Percentiles rank a stretch among this genome's conserved stretches.
phyloP scores from a whole-genome alignment of 208 protist species.

The Leishmania martiniquensis region DNA sequence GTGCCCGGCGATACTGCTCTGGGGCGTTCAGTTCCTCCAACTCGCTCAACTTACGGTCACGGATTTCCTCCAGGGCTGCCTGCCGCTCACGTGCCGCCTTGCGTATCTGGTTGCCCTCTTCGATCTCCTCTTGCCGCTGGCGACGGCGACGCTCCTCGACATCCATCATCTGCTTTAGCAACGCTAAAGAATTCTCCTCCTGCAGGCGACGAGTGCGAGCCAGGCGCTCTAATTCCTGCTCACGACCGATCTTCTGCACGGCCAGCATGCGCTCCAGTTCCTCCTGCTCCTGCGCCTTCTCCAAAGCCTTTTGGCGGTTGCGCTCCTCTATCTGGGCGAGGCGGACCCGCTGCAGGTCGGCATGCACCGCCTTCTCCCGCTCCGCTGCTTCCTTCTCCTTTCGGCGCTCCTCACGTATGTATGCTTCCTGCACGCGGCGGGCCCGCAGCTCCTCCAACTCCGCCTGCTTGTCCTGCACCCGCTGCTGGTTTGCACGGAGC shows the following conservation, averaged over 20 bases:
- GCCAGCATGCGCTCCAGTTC: slow-evolving; percentile 89
- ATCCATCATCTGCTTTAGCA: slow-evolving; percentile 92
- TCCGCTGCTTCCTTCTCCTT: slow-evolving; percentile 86
- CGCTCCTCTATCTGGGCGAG: slow-evolving; percentile 86
- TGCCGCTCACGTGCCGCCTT: slow-evolving; percentile 74
- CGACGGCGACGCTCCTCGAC: slow-evolving; percentile 87
- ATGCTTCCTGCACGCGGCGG: slow-evolving; percentile 85
- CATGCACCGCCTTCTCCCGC: slow-evolving; percentile 57
- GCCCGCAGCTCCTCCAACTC: slow-evolving; percentile 94
- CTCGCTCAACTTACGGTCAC: slow-evolving; percentile 80
- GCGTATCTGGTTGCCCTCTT: slow-evolving; percentile 85
- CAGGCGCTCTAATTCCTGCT: slow-evolving; percentile 74
- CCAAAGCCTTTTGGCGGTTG: slow-evolving; percentile 54
- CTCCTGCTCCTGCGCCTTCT: slow-evolving; percentile 70
- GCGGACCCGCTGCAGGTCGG: slow-evolving; percentile 78
- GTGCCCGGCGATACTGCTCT: slow-evolving; percentile 77
- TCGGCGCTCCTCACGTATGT: slow-evolving; percentile 74
- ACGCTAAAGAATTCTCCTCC: slow-evolving; percentile 80
- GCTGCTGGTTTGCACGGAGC: slow-evolving; percentile 88
- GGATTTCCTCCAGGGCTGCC: slow-evolving; percentile 88
- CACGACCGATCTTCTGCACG: slow-evolving; percentile 79
- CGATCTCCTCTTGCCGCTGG: slow-evolving; percentile 89
- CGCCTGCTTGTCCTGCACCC: slow-evolving; percentile 90
- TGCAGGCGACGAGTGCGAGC: slow-evolving; percentile 61
- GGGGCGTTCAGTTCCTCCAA: slow-evolving; percentile 77